Evolutionary conservation across 1,284 basidiomycete species (phyloP), one percentile per base, ranked within the genome.

Genomic region (Fomitopsis pinicola): DNA sequence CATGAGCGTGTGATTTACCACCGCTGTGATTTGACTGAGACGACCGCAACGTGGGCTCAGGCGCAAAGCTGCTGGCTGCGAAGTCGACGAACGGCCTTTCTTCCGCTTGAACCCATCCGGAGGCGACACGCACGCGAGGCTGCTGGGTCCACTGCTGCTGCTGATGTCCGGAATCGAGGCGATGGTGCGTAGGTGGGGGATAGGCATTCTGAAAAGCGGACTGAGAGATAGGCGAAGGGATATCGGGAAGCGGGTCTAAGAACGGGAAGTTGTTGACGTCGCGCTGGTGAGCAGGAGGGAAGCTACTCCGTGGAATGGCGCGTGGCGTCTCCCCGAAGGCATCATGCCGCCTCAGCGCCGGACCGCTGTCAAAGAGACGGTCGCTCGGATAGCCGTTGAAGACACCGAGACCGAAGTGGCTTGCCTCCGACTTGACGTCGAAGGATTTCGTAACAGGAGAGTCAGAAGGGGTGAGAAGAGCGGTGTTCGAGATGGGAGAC

Each of bases 401-500:
- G 58, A 76, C 71, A 52, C 71, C 68, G 54, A 79, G 72, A 55
- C 87, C 85, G 66, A 82, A 84, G 19, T 33, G 50, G 19, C 79
- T 74, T 44, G 78, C 73, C 63, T 80, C 78, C 56, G 82, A 68
- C 69, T 86, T 87, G 57, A 78, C 69, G 63, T 87, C 84, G 66
- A 85, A 84, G 35, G 79, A 73, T 59, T 82, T 81, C 59, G 52
- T 54, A 6, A 82, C 81, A 33, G 87, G 88, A 12, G 88, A 89
- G 66, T 90, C 88, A 42, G 85, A 84, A 1, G 88, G 88, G 0
- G 87, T 89, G 61, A 87, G 73, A 42, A 88, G 78, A 22, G 83
- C 80, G 54, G 87, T 79, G 1, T 82, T 84, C 54, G 87, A 88
- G 57, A 83, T 81, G 28, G 87, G 88, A 36, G 87, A 89, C 63